Base-by-base conservation (phyloP, 768 basidiomycete species). In the Pleurotus tuber-regium region DNA sequence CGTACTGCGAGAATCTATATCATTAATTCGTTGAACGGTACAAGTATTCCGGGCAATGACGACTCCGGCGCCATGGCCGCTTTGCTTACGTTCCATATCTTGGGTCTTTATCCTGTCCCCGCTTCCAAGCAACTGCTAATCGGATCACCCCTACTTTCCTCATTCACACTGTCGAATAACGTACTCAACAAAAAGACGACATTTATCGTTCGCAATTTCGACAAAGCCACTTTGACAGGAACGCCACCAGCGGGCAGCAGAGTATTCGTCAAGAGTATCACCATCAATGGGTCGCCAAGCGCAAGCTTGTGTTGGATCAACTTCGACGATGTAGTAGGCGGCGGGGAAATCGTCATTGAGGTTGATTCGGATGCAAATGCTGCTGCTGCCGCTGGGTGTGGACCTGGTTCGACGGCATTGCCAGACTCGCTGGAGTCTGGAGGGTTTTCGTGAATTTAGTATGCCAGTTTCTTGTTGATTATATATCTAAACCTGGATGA, bases 21-120 rank as follows among this genome's bases (percentile, higher is more conserved):
- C 25, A 23, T 41, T 48, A 12, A 21, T 24, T 5, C 35, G 46
- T 24, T n/a, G 24, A n/a, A 24, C 2, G 21, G 31, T 31, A 71
- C n/a, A n/a, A n/a, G 76, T 28, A 70, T 79, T 24, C 78, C 78
- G 2, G 77, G 77, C 2, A 79, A 79, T 53, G 78, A 79, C 54
- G 77, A 79, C 57, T 75, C 73, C 4, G 78, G 74, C 19, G 78
- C 78, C 7, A 80, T 80, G 78, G 77, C 76, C 0, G 61, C 75
- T 5, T 68, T 78, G 16, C 70, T 78, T 10, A 65, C 67, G 5
- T 80, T 79, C 69, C 76, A 79, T 57, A 61, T 79, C 39, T 63
- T 79, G 12, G 78, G 78, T 0, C 61, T 80, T 28, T 80, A 79
- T 56, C 78, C 78, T 11, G 76, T 79, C 24, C 67, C 71, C 2